Percentiles rank a stretch among this genome's conserved stretches.
phyloP scores from a whole-genome alignment of 1,284 basidiomycete species.

The Cutaneotrichosporon cavernicola region DNA sequence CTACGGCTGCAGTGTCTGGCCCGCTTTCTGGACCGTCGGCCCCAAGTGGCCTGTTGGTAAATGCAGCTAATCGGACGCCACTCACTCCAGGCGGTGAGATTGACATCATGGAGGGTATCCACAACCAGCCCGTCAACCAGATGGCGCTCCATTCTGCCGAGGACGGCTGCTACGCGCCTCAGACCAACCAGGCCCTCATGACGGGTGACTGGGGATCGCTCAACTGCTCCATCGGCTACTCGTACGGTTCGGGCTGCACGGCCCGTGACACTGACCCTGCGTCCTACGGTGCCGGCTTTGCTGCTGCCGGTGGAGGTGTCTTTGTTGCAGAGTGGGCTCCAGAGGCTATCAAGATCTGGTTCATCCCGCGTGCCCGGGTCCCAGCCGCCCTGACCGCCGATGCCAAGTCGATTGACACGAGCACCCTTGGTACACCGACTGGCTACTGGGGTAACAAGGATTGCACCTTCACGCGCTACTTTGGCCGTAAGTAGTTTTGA shows the following conservation, averaged over 20 bases:
- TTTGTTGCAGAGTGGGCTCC: conserved; percentile 69
- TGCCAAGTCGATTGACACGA: conserved; percentile 62
- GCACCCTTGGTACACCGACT: conserved; percentile 64
- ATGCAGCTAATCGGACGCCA: neutral
- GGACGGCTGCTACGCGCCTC: conserved; percentile 19
- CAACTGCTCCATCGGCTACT: conserved; percentile 42
- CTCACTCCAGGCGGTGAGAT: conserved; percentile 38
- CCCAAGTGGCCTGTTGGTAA: conserved; percentile 36
- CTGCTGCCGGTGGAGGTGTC: conserved; percentile 65
- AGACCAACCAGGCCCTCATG: neutral
- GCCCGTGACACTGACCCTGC: conserved; percentile 59
- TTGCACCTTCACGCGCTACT: conserved; percentile 64
- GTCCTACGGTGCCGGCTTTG: conserved; percentile 67
- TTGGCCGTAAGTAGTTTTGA: conserved; percentile 46
- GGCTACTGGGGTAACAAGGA: conserved; percentile 65
- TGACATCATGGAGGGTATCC: conserved; percentile 46
- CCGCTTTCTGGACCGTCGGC: conserved; percentile 42
- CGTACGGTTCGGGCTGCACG: conserved; percentile 63
- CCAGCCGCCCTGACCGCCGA: conserved; percentile 60
- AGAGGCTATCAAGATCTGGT: conserved; percentile 64
- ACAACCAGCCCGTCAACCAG: conserved; percentile 42
- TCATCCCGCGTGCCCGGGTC: conserved; percentile 64
- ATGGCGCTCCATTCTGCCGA: conserved; percentile 43
- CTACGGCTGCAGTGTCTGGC: conserved; percentile 46
- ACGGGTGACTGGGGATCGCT: conserved; percentile 15